phyloP scores from a whole-genome alignment of 371 early-diverging fungal genomes.

The Nematocida sp. region DNA sequence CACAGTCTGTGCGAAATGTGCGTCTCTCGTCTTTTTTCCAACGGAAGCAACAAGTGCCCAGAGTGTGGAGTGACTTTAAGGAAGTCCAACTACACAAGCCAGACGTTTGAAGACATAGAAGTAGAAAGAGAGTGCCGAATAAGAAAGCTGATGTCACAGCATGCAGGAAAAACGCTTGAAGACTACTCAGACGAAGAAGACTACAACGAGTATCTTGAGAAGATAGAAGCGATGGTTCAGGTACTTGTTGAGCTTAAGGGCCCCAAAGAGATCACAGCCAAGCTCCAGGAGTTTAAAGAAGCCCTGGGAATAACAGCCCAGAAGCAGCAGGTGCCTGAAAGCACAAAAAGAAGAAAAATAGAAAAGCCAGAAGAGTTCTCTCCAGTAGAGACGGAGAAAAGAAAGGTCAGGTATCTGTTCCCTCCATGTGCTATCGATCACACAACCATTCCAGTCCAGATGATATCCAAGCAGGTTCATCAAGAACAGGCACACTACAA shows the following conservation, averaged over 20 bases:
- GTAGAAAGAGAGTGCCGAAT: conserved; percentile 65
- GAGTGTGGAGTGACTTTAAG: conserved; percentile 63
- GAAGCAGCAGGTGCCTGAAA: background rate
- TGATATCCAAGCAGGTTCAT: background rate
- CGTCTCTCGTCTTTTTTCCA: conserved; percentile 56
- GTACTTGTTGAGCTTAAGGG: conserved; percentile 57
- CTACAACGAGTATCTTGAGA: conserved; percentile 64
- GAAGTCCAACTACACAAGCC: conserved; percentile 63
- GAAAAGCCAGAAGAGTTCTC: background rate
- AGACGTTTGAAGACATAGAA: conserved; percentile 65
- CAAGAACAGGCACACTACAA: background rate
- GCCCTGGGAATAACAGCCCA: background rate
- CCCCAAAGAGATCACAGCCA: conserved; percentile 48
- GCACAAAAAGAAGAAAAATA: conserved; percentile 24
- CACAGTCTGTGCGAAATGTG: conserved; percentile 77
- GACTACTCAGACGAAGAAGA: conserved; percentile 55
- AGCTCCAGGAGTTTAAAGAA: conserved; percentile 53
- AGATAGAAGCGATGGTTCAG: conserved; percentile 59
- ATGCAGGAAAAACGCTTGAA: conserved; percentile 45
- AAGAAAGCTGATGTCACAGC: conserved; percentile 54
- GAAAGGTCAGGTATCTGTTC: conserved; percentile 4
- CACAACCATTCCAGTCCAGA: conserved; percentile 5
- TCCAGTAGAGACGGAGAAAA: too few species aligned
- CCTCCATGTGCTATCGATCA: conserved; percentile 26
- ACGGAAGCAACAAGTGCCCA: conserved; percentile 64